Percentiles rank a stretch among this genome's conserved stretches.
Conservation (phyloP, 768 basidiomycete genomes). For the Basidioascus undulatus region DNA sequence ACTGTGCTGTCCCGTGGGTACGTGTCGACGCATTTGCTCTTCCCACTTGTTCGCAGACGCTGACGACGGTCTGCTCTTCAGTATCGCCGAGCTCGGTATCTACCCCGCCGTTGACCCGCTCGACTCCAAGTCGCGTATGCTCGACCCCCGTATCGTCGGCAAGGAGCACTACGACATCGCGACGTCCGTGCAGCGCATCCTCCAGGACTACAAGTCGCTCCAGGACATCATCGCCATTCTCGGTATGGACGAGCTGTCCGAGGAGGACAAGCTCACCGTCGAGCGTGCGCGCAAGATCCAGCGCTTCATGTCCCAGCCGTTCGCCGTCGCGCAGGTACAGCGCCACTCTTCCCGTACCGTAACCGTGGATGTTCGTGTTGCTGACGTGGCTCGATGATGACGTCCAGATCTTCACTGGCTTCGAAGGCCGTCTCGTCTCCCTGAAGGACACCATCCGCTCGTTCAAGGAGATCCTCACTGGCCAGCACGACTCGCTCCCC, state of each 20-base stretch:
- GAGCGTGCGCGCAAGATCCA: constrained; percentile 93
- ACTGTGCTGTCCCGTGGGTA: constrained; percentile 97
- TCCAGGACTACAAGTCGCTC: constrained; percentile 25
- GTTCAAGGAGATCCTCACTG: constrained; percentile 92
- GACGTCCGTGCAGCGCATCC: constrained; percentile 35
- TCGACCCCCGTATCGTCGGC: constrained; percentile 96
- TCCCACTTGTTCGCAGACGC: not conserved
- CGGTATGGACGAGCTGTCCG: constrained; percentile 99
- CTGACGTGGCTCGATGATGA: not conserved
- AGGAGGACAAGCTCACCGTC: constrained; percentile 97
- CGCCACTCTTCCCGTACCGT: not conserved
- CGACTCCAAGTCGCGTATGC: constrained; percentile 98
- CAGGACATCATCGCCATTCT: constrained; percentile 97
- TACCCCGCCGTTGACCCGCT: constrained; percentile 99
- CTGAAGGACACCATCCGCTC: constrained; percentile 85
- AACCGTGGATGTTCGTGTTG: not conserved
- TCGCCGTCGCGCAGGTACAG: constrained; percentile 85
- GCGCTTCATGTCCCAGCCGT: constrained; percentile 99
- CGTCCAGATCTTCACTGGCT: constrained; percentile 64
- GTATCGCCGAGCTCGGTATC: constrained; percentile 37
- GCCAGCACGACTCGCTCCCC: constrained; percentile 64
- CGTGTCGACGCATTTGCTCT: constrained; percentile 69
- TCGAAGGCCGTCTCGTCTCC: constrained; percentile 82
- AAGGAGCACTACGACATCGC: constrained; percentile 88
- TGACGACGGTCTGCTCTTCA: not conserved